Conservation (phyloP, 2,329 filamentous ascomycete genomes). For the Kalmusia sp. region DNA sequence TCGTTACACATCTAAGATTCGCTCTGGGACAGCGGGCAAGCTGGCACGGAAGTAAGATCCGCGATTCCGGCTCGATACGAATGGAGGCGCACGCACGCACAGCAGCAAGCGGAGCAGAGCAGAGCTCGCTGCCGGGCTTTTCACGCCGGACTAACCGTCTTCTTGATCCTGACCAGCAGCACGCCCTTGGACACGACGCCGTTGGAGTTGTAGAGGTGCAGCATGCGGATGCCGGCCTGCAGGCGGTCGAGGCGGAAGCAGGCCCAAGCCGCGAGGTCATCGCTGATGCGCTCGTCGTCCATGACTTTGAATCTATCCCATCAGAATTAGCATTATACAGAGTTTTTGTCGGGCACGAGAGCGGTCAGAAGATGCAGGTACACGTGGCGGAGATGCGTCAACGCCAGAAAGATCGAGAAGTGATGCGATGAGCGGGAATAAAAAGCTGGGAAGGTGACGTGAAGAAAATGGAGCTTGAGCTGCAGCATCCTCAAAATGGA, state of each 20-base stretch:
- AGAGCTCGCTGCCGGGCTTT: background rate
- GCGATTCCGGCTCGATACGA: conserved; percentile 1
- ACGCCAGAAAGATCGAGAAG: background rate
- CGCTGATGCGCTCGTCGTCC: conserved; percentile 79
- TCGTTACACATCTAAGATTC: background rate
- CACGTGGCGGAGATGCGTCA: conserved; percentile 1
- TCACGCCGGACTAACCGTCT: conserved; percentile 51
- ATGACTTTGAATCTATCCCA: conserved; percentile 88
- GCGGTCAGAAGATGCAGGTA: background rate
- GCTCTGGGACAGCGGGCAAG: background rate
- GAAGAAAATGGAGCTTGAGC: conserved; percentile 22
- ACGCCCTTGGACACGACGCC: conserved; percentile 72
- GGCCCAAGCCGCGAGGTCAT: conserved; percentile 85
- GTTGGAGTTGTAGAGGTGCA: conserved; percentile 75
- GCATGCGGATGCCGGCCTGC: conserved; percentile 75
- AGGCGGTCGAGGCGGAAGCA: conserved; percentile 86
- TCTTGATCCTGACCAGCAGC: conserved; percentile 76
- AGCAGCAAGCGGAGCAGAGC: conserved; percentile 4
- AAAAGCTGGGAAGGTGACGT: background rate
- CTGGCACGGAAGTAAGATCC: background rate
- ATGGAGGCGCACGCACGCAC: background rate
- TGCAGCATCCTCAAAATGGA: conserved; percentile 12
- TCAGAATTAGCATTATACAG: background rate
- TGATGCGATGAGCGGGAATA: background rate
- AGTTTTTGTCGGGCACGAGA: background rate